Conservation (phyloP, 2,329 filamentous ascomycete genomes). For the Chrysosporium queenslandicum region DNA sequence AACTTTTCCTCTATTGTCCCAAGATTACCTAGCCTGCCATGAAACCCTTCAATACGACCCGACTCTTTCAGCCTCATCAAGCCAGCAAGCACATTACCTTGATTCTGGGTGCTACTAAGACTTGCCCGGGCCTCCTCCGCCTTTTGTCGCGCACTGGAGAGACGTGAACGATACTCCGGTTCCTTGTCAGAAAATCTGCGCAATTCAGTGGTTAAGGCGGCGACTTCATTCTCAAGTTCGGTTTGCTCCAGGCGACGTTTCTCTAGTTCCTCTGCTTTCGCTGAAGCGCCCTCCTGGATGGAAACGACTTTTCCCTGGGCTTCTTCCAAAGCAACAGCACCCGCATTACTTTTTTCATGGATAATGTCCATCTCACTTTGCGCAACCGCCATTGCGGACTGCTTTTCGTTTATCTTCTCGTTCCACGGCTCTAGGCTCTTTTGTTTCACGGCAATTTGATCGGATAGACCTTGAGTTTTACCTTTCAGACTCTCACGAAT, state of each 20-base stretch:
- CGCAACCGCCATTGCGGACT: constrained; percentile 85
- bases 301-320: constrained; percentile 65
- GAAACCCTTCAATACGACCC: constrained; percentile 92
- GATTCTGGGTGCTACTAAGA: constrained; percentile 78
- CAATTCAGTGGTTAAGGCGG: constrained; percentile 61
- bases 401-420: constrained; percentile 92
- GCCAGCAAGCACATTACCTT: constrained; percentile 82
- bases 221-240: constrained; percentile 62
- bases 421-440: constrained; percentile 94
- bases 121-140: constrained; percentile 91
- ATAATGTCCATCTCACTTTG: constrained; percentile 91
- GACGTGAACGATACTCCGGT: constrained; percentile 67
- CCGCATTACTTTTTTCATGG: constrained; percentile 77
- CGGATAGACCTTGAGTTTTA: constrained; percentile 89
- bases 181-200: constrained; percentile 65
- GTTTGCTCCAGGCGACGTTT: constrained; percentile 63
- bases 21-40: constrained; percentile 86
- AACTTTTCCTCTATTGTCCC: constrained; percentile 89
- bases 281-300: constrained; percentile 59
- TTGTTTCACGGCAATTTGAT: constrained; percentile 84
- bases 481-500: constrained; percentile 84
- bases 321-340: constrained; percentile 73
- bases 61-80: constrained; percentile 93
- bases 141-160: constrained; percentile 85
- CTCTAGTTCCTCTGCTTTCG: constrained; percentile 66